Conservation (phyloP, 2,329 filamentous ascomycete genomes). For the Neofusicoccum laricinum region DNA sequence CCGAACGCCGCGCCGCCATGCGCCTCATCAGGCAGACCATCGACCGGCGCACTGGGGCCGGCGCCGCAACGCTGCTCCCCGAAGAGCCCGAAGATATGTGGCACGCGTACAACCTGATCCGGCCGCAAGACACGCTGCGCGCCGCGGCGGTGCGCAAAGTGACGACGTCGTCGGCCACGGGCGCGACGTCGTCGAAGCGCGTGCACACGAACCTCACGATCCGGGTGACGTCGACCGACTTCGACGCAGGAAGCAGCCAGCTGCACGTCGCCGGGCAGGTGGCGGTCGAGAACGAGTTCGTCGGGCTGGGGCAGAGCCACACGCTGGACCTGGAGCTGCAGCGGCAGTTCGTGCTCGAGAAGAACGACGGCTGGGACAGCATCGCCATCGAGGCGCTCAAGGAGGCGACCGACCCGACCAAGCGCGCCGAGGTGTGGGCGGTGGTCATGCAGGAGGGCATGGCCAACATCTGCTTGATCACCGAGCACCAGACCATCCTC, state of each 20-base stretch:
- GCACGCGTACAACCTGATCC: constrained; percentile 73
- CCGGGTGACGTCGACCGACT: constrained; percentile 64
- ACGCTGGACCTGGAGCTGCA: constrained; percentile 83
- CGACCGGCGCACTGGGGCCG: constrained; percentile 61
- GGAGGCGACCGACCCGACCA: constrained; percentile 75
- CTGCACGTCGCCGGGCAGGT: constrained; percentile 68
- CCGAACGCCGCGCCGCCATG: constrained; percentile 45
- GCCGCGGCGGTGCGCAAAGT: constrained; percentile 66
- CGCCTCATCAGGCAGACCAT: constrained; percentile 65
- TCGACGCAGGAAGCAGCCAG: constrained; percentile 65
- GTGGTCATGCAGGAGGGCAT: constrained; percentile 90
- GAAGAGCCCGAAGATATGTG: constrained; percentile 79
- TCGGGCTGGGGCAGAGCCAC: constrained; percentile 65
- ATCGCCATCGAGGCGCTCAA: constrained; percentile 75
- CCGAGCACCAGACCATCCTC: constrained; percentile 73
- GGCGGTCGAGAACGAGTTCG: constrained; percentile 63
- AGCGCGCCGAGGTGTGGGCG: constrained; percentile 79
- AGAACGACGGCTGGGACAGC: constrained; percentile 83
- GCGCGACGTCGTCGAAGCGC: constrained; percentile 60
- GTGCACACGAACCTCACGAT: constrained; percentile 65
- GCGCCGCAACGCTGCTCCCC: constrained; percentile 63
- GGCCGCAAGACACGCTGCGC: constrained; percentile 61
- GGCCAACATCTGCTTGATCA: constrained; percentile 80
- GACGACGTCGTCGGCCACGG: constrained; percentile 58
- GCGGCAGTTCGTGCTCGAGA: constrained; percentile 83